Percentiles rank a stretch among this genome's conserved stretches.
These are phyloP conservation scores for Crucihimalaya himalaica DNA, from an alignment of 345 rosid genomes.

Conservation along the genomic window DNA sequence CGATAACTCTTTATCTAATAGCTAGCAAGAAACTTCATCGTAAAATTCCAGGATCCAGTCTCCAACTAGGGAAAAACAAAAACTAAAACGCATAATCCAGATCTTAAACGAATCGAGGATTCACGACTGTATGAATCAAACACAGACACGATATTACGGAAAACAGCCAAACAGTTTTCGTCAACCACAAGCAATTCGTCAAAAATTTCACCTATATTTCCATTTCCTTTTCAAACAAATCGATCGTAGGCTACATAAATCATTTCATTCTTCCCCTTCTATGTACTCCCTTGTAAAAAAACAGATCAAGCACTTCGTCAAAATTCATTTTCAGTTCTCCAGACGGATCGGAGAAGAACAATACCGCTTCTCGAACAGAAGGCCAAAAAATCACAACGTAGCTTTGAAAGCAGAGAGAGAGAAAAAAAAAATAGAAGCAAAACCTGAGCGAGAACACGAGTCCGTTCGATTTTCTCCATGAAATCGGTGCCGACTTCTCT, in stretches of 20 bases:
- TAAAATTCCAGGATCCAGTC: neutral
- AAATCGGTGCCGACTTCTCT: conserved; percentile 65
- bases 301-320: neutral
- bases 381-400: neutral
- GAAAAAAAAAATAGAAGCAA: neutral
- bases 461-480: conserved; percentile 81
- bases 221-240: neutral
- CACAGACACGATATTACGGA: neutral
- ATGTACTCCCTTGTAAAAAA: neutral
- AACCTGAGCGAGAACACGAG: conserved; percentile 82
- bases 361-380: neutral
- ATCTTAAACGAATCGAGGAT: conserved; percentile 2
- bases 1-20: neutral
- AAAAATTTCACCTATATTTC: neutral
- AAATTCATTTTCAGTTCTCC: neutral
- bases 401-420: neutral
- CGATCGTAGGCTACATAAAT: conserved; percentile 3
- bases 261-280: neutral
- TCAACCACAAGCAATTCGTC: conserved; percentile 29
- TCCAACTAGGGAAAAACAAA: neutral
- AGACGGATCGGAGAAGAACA: conserved; percentile 6
- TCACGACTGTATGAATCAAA: neutral
- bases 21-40: neutral
- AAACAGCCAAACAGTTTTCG: neutral
- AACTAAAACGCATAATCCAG: neutral